Evolutionary conservation across 2,329 filamentous ascomycete genomes (phyloP), one percentile per base, ranked within the genome.

Genomic region (Periconia sp.): DNA sequence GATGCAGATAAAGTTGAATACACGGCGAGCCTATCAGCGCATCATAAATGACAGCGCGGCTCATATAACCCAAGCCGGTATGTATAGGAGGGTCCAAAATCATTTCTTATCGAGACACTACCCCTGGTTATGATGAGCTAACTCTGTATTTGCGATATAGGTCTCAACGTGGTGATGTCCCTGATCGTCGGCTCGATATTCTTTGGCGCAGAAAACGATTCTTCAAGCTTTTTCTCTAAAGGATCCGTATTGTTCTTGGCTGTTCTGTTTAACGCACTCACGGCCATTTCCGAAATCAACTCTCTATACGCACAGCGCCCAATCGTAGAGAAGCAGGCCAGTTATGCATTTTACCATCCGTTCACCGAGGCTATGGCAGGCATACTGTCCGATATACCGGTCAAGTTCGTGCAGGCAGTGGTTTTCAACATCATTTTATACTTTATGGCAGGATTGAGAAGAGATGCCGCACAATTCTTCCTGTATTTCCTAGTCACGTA

Each of bases 261-360:
- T 2, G 71, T 86, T 20, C 71, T 87, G 2, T 76, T 86, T 59
- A 86, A 85, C 57, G 84, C 83, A 2, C 70, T 87, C 17, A 79
- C 76, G 0, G 79, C 83, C 9, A 82, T 86, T 48, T 75, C 79
- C 1, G 85, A 88, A 41, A 74, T 74, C 50, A 62, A 63, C 43
- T 60, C 55, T 43, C 56, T 96, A 2, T 96, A 93, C 66, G 83
- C 89, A 1, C 91, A 96, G 81, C 87, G 92, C 19, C 88, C 90
- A 1, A 94, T 96, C 62, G 90, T 97, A 55, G 91, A 96, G 66
- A 96, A 96, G 70, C 92, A 96, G 64, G 77, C 81, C 49, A 85
- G 88, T 23, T 96, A 96, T 69, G 91, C 91, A 14, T 82, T 96
- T 37, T 96, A 96, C 63, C 92, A 95, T 66, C 91, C 92, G 0